These are phyloP conservation scores for Colletotrichum aenigma DNA, from an alignment of 2,329 filamentous ascomycete genomes.

Conservation along the genomic window DNA sequence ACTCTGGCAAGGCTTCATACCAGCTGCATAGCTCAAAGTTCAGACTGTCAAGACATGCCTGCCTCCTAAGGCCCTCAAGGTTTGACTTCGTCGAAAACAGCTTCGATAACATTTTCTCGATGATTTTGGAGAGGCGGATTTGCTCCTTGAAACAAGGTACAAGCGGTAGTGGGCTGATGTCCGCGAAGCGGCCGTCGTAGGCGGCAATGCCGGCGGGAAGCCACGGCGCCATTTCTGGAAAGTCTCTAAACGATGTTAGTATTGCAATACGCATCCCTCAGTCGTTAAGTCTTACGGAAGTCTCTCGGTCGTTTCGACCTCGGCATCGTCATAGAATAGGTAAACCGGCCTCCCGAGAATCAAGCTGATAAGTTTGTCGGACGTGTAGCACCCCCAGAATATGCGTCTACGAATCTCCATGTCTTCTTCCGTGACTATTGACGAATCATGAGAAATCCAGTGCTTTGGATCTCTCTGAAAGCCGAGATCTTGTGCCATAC, in stretches of 20 bases:
- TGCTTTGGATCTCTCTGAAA: slow-evolving; percentile 29
- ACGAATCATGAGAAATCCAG: slow-evolving; percentile 24
- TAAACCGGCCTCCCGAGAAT: slow-evolving; percentile 21
- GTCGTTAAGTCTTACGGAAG: not conserved
- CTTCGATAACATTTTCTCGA: slow-evolving; percentile 24
- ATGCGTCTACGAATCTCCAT: slow-evolving; percentile 30
- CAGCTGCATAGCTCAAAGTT: slow-evolving; percentile 24
- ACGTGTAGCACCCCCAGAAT: slow-evolving; percentile 33
- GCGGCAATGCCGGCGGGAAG: slow-evolving; percentile 24
- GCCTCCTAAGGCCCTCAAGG: not conserved
- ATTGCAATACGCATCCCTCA: rapidly evolving
- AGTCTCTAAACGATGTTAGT: slow-evolving; percentile 5
- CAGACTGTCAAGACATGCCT: slow-evolving; percentile 12
- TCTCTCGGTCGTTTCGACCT: slow-evolving; percentile 10
- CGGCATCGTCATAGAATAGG: slow-evolving; percentile 11
- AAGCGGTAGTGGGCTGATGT: slow-evolving; percentile 11
- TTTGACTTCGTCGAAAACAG: slow-evolving; percentile 9
- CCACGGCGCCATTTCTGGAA: slow-evolving; percentile 26
- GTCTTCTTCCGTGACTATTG: slow-evolving; percentile 23
- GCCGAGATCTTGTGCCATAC: slow-evolving; percentile 32
- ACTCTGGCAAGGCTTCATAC: slow-evolving; percentile 22
- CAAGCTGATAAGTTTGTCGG: slow-evolving; percentile 28
- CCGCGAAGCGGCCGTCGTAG: not conserved
- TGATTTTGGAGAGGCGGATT: slow-evolving; percentile 21
- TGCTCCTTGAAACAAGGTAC: slow-evolving; percentile 25